phyloP scores from a whole-genome alignment of 768 basidiomycete species.

The Russula brevipes region DNA sequence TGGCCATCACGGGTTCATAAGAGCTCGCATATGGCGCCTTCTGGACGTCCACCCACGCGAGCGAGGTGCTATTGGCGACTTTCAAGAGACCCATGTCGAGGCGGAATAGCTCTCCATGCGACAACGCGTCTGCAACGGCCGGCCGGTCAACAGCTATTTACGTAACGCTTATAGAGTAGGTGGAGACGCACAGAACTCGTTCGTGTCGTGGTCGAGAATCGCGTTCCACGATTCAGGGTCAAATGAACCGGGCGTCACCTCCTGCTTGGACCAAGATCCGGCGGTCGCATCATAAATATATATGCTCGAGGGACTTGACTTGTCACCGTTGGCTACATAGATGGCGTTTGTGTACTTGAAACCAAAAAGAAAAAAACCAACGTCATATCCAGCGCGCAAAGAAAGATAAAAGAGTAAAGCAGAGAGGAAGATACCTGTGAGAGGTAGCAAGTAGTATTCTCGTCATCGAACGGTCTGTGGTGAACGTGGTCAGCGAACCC shows the following conservation, averaged over 20 bases:
- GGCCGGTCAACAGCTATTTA: neutral
- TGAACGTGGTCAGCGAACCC: neutral
- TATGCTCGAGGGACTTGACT: conserved; percentile 57
- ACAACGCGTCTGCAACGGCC: conserved; percentile 54
- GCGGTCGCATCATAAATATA: conserved; percentile 76
- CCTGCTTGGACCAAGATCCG: conserved; percentile 76
- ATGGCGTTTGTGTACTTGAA: conserved; percentile 75
- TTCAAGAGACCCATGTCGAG: conserved; percentile 67
- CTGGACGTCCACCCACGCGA: conserved; percentile 63
- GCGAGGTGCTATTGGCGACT: conserved; percentile 49
- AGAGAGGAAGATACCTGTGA: conserved; percentile 44
- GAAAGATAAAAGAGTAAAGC: neutral
- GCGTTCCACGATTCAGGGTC: conserved; percentile 61
- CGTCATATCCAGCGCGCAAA: neutral
- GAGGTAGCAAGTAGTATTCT: conserved; percentile 65
- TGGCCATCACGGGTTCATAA: conserved; percentile 71
- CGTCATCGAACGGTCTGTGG: conserved; percentile 58
- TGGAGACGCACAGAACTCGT: conserved; percentile 66
- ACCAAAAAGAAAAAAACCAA: neutral
- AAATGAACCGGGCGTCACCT: conserved; percentile 47
- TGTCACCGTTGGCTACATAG: conserved; percentile 78
- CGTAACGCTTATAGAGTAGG: neutral
- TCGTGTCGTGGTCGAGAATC: conserved; percentile 92
- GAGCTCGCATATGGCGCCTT: conserved; percentile 45
- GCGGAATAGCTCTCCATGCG: conserved; percentile 56